Evolutionary conservation across 345 rosid species (phyloP).

Genomic region (Moricandia moricandioides): DNA sequence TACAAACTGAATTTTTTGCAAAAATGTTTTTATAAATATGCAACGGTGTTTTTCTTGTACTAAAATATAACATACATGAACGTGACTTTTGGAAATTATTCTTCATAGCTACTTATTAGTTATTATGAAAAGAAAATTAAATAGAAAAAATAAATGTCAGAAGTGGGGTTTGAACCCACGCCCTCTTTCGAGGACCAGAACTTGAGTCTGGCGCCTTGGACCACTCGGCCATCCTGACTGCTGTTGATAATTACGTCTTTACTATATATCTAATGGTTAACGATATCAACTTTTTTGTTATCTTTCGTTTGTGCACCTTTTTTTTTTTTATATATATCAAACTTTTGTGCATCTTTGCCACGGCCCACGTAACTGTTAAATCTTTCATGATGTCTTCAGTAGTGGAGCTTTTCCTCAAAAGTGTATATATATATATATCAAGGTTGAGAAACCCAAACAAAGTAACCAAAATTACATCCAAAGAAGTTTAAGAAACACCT

Average conservation of each 20-base stretch:
- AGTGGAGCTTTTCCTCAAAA: too few species aligned
- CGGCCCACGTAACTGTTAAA: not conserved
- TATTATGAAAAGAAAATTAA: not conserved
- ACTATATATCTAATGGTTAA: not conserved
- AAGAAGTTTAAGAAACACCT: too few species aligned
- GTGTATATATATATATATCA: too few species aligned
- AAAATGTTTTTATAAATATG: too few species aligned
- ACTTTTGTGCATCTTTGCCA: too few species aligned
- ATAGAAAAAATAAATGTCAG: conserved; percentile 8
- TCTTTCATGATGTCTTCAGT: not conserved
- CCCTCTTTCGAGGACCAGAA: conserved; percentile 63
- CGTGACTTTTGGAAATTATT: not conserved
- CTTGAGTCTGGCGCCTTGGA: conserved; percentile 90
- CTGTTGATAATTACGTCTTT: not conserved
- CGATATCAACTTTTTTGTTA: not conserved
- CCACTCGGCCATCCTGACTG: conserved; percentile 85
- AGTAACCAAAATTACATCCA: too few species aligned
- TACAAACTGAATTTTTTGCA: too few species aligned
- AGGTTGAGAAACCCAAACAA: too few species aligned
- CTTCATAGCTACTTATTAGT: not conserved
- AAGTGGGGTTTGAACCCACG: conserved; percentile 54
- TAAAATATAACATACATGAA: not conserved
- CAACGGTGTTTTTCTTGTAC: too few species aligned
- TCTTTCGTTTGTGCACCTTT: not conserved
- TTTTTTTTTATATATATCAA: not conserved